Base-by-base conservation (phyloP, 164 flowering plant genomes). In the Chimonanthus salicifolius region DNA sequence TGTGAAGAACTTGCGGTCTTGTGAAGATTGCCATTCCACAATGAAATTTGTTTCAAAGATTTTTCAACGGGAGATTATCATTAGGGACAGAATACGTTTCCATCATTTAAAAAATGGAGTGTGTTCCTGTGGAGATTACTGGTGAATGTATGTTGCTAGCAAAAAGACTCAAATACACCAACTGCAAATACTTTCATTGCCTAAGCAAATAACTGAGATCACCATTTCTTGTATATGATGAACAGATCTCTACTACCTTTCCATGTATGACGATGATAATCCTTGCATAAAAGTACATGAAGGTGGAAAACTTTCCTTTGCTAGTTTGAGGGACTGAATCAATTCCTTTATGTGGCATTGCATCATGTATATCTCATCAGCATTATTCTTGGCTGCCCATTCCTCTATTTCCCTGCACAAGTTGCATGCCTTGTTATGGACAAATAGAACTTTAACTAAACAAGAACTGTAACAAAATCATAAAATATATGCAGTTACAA, bases 331-430 rank as follows among this genome's bases (percentile, higher is more conserved):
- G 73, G 75, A 75, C 60, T 74, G 64, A 33, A 62, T 69, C 74
- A 80, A 69, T 49, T 75, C 76, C 64, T 67, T 47, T 67, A 75
- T 72, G 69, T 80, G 80, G 49, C 72, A 69, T 62, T 66, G n/a
- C 58, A 79, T 67, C 84, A 82, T 82, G 74, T 73, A 80, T 46
- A 77, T 67, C 67, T 82, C 82, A 47, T 75, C 74, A 15, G 81
- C 82, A 73, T 79, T 72, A 49, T 71, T 82, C 72, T 73, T 80
- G 64, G 72, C 70, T 69, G 69, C 60, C 84, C 81, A 76, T 72
- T 82, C 76, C 71, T 72, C 78, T 62, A 79, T 13, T 71, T 72
- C 67, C 76, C 84, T 82, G 80, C 80, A 77, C 15, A 58, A 46
- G 49, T 58, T n/a, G 7, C 47, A 49, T 50, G 7, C 68, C 6